A percentile compares a stretch with the other conserved stretches of the same genome.
phyloP scores from a whole-genome alignment of 345 rosid genomes.

The Brassica juncea region DNA sequence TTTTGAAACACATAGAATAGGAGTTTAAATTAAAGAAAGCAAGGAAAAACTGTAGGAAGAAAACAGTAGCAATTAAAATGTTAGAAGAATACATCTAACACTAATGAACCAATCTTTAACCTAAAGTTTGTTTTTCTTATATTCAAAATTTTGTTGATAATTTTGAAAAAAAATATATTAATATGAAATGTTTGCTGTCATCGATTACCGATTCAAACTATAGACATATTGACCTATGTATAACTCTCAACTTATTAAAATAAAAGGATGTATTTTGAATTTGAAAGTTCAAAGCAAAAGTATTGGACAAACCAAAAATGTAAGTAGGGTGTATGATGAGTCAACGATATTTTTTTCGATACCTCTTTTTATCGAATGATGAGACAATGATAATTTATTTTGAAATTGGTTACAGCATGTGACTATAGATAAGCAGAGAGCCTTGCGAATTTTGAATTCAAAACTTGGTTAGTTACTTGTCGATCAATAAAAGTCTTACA shows the following conservation, averaged over 20 bases:
- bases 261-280: neutral
- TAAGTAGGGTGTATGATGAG: neutral
- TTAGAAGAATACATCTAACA: neutral
- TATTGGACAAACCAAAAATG: neutral
- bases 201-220: neutral
- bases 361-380: slow-evolving; percentile 9
- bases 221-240: neutral
- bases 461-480: slow-evolving; percentile 9
- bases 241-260: neutral
- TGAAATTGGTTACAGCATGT: slow-evolving; percentile 29
- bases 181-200: neutral
- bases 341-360: neutral
- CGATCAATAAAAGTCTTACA: neutral
- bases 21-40: neutral
- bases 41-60: neutral
- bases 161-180: neutral
- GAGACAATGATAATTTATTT: slow-evolving; percentile 26
- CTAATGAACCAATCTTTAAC: neutral
- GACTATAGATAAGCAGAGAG: slow-evolving; percentile 13
- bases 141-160: neutral
- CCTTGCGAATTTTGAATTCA: slow-evolving; percentile 32
- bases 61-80: neutral
- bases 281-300: neutral
- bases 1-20: neutral
- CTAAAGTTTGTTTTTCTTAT: neutral